phyloP scores from a whole-genome alignment of 163 green algal species.

The Prototheca cutis region DNA sequence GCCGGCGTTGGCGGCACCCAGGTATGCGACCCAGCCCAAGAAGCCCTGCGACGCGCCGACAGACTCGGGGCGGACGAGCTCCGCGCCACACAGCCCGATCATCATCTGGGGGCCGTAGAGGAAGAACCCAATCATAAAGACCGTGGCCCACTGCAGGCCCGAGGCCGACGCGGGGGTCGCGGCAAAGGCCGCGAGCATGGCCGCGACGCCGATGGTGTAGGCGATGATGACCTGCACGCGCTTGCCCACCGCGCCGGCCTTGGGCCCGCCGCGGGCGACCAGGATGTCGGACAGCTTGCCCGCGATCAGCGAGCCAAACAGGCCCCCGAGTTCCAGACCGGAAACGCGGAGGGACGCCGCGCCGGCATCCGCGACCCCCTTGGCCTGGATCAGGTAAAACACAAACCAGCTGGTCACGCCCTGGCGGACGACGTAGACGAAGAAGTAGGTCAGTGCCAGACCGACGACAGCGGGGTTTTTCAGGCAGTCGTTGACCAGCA shows the following conservation, averaged over 20 bases:
- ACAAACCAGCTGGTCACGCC: slow-evolving; percentile 71
- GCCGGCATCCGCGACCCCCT: slow-evolving; percentile 72
- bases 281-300: slow-evolving; percentile 56
- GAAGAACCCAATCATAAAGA: slow-evolving; percentile 96
- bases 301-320: slow-evolving; percentile 44
- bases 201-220: slow-evolving; percentile 78
- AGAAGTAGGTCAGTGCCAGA: slow-evolving; percentile 97
- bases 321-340: slow-evolving; percentile 57
- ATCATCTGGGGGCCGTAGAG: slow-evolving; percentile 87
- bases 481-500: slow-evolving; percentile 63
- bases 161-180: slow-evolving; percentile 48
- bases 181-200: slow-evolving; percentile 69
- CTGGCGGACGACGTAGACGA: slow-evolving; percentile 93
- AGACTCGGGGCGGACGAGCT: slow-evolving; percentile 81
- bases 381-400: slow-evolving; percentile 71
- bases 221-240: slow-evolving; percentile 55
- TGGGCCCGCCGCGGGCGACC: slow-evolving; percentile 33
- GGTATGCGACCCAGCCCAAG: slow-evolving; percentile 94
- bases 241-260: slow-evolving; percentile 48
- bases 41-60: slow-evolving; percentile 92
- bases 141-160: slow-evolving; percentile 71
- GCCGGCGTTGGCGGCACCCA: slow-evolving; percentile 76
- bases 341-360: slow-evolving; percentile 45
- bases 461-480: slow-evolving; percentile 90
- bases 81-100: slow-evolving; percentile 87